Evolutionary conservation across 2,329 filamentous ascomycete genomes (phyloP), one percentile per base, ranked within the genome.

Genomic region (Fonsecaea monophora): DNA sequence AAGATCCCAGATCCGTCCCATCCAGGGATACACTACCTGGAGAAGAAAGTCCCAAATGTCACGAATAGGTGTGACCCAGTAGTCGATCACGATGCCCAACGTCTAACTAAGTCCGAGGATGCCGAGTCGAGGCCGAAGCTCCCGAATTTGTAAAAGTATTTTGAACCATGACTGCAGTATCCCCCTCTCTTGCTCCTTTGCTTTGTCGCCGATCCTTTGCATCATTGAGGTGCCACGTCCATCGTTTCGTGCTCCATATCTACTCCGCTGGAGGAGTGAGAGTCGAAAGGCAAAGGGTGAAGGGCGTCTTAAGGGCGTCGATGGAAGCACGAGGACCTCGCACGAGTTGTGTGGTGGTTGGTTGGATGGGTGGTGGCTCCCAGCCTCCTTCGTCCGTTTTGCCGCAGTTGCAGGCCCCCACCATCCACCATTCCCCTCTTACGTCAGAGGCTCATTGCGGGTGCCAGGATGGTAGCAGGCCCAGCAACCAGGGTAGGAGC

Each of bases 1-100:
- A 25, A 62, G 60, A 62, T 62, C 50, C 60, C 35, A 62, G 60
- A 56, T 55, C 35, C 60, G 37, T 25, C 15, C 37, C 34, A 53
- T 25, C 34, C 30, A 35, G 45, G 48, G 15, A 53, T 15, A 32
- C 21, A 25, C 25, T 25, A 25, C 13, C 12, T n/a, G 34, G 35
- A 30, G 50, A 15, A 50, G 30, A 34, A 35, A 32, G 50, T 25
- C 21, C 30, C 13, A 55, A 30, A 50, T 50, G 21, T 50, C 45
- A 50, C 18, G 21, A 21, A 50, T 50, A 25, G 18, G 9, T 12
- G n/a, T 5, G 15, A n/a, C 15, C 40, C 18, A 50, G 45, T 21
- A 50, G 45, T 25, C 25, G 25, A 50, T 50, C 45, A 50, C 45
- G 45, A 25, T 25, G 45, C 45, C 45, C 45, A 50, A 50, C 45